phyloP scores from a whole-genome alignment of 202 grass and related monocot species.

The Carex sylvatica region DNA sequence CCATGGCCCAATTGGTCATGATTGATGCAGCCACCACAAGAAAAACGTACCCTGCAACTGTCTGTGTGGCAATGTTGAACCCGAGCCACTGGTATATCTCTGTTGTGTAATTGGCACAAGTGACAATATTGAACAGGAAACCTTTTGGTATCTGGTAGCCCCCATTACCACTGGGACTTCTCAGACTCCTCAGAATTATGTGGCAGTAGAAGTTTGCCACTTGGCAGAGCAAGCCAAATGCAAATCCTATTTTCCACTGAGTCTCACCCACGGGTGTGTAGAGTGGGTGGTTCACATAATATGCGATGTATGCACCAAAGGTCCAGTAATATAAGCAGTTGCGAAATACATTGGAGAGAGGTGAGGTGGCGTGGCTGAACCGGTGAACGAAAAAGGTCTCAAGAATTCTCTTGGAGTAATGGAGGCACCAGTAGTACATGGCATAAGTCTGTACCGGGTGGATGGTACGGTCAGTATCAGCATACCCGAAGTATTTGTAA shows the following conservation, averaged over 20 bases:
- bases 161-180: conserved; percentile 62
- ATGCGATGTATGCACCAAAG: conserved; percentile 84
- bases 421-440: conserved; percentile 88
- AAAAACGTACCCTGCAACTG: conserved; percentile 77
- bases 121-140: conserved; percentile 92
- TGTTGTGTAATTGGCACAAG: conserved; percentile 87
- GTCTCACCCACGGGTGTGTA: conserved; percentile 76
- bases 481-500: conserved; percentile 88
- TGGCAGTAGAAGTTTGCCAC: conserved; percentile 90
- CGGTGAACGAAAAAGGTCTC: conserved; percentile 93
- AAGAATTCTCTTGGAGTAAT: conserved; percentile 91
- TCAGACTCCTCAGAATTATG: conserved; percentile 80
- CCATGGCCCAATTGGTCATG: conserved; percentile 95
- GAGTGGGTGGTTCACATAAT: conserved; percentile 83
- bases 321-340: conserved; percentile 98
- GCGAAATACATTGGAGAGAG: conserved; percentile 79
- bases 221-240: conserved; percentile 74
- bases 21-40: conserved; percentile 59
- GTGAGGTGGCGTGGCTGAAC: conserved; percentile 94
- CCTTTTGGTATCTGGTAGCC: conserved; percentile 89
- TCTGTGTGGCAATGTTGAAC: conserved; percentile 88
- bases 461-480: conserved; percentile 45
- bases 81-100: conserved; percentile 96
- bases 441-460: conserved; percentile 87
- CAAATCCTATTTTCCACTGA: conserved; percentile 85